Conservation (phyloP, 1,284 basidiomycete species). For the Austroboletus niveus region DNA sequence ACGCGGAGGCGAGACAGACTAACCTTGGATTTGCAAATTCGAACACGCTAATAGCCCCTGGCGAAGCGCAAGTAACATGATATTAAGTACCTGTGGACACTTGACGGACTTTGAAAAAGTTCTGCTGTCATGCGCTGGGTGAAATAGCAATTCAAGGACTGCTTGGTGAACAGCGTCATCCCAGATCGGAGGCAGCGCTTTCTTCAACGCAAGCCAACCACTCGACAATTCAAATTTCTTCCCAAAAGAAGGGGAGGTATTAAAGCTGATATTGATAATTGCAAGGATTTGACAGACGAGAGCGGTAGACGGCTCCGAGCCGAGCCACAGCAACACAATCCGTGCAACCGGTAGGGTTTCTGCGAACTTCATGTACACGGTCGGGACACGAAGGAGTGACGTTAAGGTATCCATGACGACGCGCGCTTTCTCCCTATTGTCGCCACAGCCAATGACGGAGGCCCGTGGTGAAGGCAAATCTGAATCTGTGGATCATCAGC, state of each 20-base stretch:
- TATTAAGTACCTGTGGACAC: conserved; percentile 54
- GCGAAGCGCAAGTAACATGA: conserved; percentile 63
- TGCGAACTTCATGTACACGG: conserved; percentile 61
- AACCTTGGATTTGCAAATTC: conserved; percentile 13
- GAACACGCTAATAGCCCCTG: conserved; percentile 33
- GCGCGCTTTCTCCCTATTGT: conserved; percentile 50
- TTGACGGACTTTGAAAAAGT: conserved; percentile 10
- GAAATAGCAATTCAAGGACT: conserved; percentile 65
- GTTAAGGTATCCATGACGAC: conserved; percentile 60
- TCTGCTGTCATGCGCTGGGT: conserved; percentile 29
- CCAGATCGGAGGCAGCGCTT: conserved; percentile 67
- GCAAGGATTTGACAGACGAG: conserved; percentile 60
- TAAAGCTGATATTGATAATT: conserved; percentile 56
- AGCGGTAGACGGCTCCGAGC: conserved; percentile 59
- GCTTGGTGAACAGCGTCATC: conserved; percentile 59
- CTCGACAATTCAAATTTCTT: conserved; percentile 74
- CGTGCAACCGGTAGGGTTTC: conserved; percentile 70
- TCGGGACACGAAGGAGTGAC: conserved; percentile 51
- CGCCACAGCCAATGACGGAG: conserved; percentile 19
- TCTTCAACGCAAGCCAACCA: conserved; percentile 71
- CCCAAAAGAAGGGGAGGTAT: conserved; percentile 55
- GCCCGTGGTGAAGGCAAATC: conserved; percentile 49
- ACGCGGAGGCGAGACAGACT: neutral
- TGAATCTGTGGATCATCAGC: conserved; percentile 9
- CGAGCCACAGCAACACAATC: conserved; percentile 70